phyloP scores from a whole-genome alignment of 768 basidiomycete genomes.

The Naganishia vishniacii region DNA sequence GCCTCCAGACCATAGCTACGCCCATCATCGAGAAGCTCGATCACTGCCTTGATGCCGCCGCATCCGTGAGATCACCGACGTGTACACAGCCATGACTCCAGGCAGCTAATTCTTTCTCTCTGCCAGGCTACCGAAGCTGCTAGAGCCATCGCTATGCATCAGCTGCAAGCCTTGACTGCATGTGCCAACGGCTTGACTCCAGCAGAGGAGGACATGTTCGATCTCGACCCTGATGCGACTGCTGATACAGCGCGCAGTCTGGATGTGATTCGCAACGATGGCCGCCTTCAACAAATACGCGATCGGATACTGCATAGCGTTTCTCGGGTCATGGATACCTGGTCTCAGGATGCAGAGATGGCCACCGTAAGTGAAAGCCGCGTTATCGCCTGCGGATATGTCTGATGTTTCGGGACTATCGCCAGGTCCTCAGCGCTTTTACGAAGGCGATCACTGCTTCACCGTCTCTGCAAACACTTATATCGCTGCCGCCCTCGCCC shows the following conservation, averaged over 20 bases:
- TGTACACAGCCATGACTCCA: too few relatives aligned
- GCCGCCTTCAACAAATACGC: conserved; percentile 53
- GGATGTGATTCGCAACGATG: conserved; percentile 61
- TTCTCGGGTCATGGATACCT: conserved; percentile 61
- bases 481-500: conserved; percentile 75
- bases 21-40: conserved; percentile 68
- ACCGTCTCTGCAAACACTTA: conserved; percentile 65
- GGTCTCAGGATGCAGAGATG: conserved; percentile 72
- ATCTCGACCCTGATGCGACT: conserved; percentile 58
- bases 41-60: conserved; percentile 33
- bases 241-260: conserved; percentile 52
- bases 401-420: not conserved
- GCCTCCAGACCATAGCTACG: conserved; percentile 64
- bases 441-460: conserved; percentile 80
- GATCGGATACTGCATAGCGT: conserved; percentile 63
- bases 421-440: conserved; percentile 70
- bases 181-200: conserved; percentile 82
- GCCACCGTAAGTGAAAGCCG: conserved; percentile 60
- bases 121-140: conserved; percentile 60
- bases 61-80: conserved; percentile 5
- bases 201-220: conserved; percentile 62
- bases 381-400: not conserved
- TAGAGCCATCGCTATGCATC: conserved; percentile 60
- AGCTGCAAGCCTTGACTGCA: conserved; percentile 75
- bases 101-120: not conserved